Conservation (phyloP, 2,329 filamentous ascomycete species). For the Aspergillus unguis region DNA sequence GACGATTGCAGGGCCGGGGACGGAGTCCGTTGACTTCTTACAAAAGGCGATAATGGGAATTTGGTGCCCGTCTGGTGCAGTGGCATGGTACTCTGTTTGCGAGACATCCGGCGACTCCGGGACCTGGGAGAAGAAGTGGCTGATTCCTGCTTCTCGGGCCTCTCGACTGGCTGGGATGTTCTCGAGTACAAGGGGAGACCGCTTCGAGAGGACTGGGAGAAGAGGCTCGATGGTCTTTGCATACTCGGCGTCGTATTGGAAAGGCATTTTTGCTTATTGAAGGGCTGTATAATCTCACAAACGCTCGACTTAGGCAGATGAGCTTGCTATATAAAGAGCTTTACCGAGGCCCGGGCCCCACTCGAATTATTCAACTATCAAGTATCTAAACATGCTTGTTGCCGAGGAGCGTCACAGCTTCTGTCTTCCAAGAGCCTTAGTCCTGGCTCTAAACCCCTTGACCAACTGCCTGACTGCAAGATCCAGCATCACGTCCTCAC, state of each 20-base stretch:
- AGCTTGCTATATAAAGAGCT: no score
- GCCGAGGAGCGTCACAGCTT: no score
- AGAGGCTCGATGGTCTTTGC: background rate
- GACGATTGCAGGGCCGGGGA: slow-evolving; percentile 27
- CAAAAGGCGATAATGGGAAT: slow-evolving; percentile 1
- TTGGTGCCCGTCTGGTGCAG: slow-evolving; percentile 4
- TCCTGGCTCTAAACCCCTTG: slow-evolving; percentile 40
- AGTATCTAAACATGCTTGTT: no score
- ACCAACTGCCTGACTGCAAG: slow-evolving; percentile 66
- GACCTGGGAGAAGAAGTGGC: background rate
- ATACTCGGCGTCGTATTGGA: slow-evolving; percentile 16
- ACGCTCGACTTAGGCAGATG: no score
- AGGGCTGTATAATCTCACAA: background rate
- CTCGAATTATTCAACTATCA: no score
- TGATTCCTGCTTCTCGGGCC: background rate
- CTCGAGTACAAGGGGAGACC: background rate
- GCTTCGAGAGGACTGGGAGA: background rate
- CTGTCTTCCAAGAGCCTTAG: no score
- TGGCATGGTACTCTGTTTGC: background rate
- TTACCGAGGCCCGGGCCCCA: no score
- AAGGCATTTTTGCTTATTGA: slow-evolving; percentile 8
- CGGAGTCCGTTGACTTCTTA: slow-evolving; percentile 6
- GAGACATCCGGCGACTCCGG: background rate
- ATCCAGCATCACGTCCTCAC: slow-evolving; percentile 70
- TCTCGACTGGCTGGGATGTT: background rate